These are phyloP conservation scores for Aspergillus texensis DNA, from an alignment of 2,329 filamentous ascomycete genomes.

Conservation along the genomic window DNA sequence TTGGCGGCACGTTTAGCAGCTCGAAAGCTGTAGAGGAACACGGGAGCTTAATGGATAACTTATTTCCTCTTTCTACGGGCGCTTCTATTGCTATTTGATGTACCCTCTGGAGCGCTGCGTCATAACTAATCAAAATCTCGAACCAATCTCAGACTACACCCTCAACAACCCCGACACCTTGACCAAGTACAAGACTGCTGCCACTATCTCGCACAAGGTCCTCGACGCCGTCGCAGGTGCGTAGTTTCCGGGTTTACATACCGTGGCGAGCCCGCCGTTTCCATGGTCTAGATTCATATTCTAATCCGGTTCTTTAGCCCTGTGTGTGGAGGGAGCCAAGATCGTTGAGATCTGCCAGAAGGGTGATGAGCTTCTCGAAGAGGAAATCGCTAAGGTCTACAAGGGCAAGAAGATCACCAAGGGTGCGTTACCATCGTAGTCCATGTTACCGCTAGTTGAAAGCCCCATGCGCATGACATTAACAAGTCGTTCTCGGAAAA, in stretches of 20 bases:
- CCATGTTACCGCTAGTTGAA: not conserved
- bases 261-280: not conserved
- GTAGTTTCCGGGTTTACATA: slow-evolving; percentile 20
- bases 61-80: not conserved
- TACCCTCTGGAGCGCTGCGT: not conserved
- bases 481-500: slow-evolving; percentile 23
- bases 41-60: not conserved
- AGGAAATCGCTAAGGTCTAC: slow-evolving; percentile 94
- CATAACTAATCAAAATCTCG: slow-evolving; percentile 19
- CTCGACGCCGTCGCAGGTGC: slow-evolving; percentile 76
- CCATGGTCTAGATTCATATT: slow-evolving; percentile 4
- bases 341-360: slow-evolving; percentile 92
- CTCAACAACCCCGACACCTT: slow-evolving; percentile 91
- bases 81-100: not conserved
- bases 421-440: slow-evolving; percentile 57
- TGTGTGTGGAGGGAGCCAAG: slow-evolving; percentile 82
- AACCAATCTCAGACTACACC: slow-evolving; percentile 68
- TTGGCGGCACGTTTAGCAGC: slow-evolving; percentile 7
- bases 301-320: slow-evolving; percentile 50
- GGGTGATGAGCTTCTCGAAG: slow-evolving; percentile 91
- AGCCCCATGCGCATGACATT: slow-evolving; percentile 12
- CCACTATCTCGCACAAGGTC: slow-evolving; percentile 92
- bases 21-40: not conserved
- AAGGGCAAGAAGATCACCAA: slow-evolving; percentile 97
- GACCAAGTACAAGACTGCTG: slow-evolving; percentile 98